Percentiles rank a stretch among this genome's conserved stretches.
phyloP scores from a whole-genome alignment of 805 yeast species.

The Ogataea salicorniae region DNA sequence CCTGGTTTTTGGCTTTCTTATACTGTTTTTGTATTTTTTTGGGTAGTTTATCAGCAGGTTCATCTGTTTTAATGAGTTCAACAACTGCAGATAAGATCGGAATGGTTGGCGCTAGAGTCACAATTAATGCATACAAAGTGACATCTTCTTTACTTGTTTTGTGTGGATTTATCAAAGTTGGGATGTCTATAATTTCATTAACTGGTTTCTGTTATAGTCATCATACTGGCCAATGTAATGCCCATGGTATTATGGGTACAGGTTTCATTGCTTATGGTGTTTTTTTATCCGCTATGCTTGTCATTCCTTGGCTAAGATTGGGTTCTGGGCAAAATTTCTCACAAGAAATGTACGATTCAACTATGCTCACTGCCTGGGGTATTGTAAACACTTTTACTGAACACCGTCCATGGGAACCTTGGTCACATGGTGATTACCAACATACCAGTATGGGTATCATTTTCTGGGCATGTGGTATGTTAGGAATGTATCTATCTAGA shows the following conservation, averaged over 20 bases:
- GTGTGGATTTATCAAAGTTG: constrained; percentile 73
- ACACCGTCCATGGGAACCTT: constrained; percentile 84
- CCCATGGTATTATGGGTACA: constrained; percentile 96
- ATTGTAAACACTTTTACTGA: constrained; percentile 93
- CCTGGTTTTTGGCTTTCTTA: constrained; percentile 52
- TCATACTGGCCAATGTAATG: constrained; percentile 92
- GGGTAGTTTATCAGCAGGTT: constrained; percentile 53
- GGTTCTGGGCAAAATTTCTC: constrained; percentile 42
- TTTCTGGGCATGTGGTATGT: constrained; percentile 93
- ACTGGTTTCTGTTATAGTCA: constrained; percentile 81
- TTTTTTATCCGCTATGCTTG: constrained; percentile 57
- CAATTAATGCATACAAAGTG: constrained; percentile 35
- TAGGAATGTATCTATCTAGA: constrained; percentile 74
- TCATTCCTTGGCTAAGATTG: constrained; percentile 69
- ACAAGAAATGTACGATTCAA: constrained; percentile 82
- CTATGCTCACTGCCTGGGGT: constrained; percentile 84
- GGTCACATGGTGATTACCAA: constrained; percentile 93
- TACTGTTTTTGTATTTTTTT: constrained; percentile 44
- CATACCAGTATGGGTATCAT: constrained; percentile 95
- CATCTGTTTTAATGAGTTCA: constrained; percentile 32
- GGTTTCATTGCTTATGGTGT: constrained; percentile 81
- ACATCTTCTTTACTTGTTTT: constrained; percentile 43
- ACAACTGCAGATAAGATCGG: constrained; percentile 31
- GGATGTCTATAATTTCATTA: constrained; percentile 77
- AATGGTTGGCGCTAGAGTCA: constrained; percentile 34